Evolutionary conservation across 441 rosid genomes (phyloP), one percentile per base, ranked within the genome.

Genomic region (Mallotus japonicus): DNA sequence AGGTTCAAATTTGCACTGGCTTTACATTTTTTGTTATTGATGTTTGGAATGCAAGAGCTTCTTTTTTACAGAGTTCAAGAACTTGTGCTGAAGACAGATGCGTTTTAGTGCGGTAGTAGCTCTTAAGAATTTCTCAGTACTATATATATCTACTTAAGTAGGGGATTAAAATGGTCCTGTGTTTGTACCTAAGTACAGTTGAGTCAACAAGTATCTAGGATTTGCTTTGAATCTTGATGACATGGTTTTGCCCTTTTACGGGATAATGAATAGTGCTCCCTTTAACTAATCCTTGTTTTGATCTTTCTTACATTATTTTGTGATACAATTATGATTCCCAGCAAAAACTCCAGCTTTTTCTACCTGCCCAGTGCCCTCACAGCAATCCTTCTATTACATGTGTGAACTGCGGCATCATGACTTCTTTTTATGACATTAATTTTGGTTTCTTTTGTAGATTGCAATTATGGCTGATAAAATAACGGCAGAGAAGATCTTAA

Each of bases 401-500:
- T 68, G 14, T 40, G 54, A 24, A 0, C 8, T 15, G 37, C 24
- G 22, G 24, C 24, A 47, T 16, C 59, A 4, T 40, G 17, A 14
- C 62, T 61, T 62, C 40, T 34, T 5, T 55, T 42, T 62, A 17
- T 75, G 13, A 19, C 58, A 44, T 44, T 24, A 40, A 49, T 44
- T 61, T 47, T n/a, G 7, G 20, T 62, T 70, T 73, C 34, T 65
- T 62, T 80, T 77, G 69, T 70, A 81, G 79, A 61, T 69, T 68
- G 84, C 79, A 82, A 86, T 49, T 71, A 95, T 91, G 98, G 80
- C 85, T 69, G 96, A 91, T 77, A 91, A 90, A 84, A 87, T 60
- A 68, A 85, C 86, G 15, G 83, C 87, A 4, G 96, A 91, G 71
- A 85, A 76, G 16, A 0, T 90, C 14, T 28, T 90, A 11, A 86